These are phyloP conservation scores for Piper betle DNA, from an alignment of 164 flowering plant species.

Conservation along the genomic window DNA sequence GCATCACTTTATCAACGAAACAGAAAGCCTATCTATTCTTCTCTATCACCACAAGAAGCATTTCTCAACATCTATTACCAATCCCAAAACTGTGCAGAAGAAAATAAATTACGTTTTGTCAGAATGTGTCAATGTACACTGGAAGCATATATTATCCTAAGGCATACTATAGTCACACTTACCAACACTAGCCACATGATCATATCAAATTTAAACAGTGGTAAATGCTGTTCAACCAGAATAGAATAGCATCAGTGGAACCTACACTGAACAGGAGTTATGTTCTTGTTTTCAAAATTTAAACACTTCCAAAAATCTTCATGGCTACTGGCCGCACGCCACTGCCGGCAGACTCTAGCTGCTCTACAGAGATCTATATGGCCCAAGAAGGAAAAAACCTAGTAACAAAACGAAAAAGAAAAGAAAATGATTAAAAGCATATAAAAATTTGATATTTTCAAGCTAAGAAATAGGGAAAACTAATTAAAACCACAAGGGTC, in stretches of 20 bases:
- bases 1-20: neutral
- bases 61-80: too few species aligned
- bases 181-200: neutral
- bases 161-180: neutral
- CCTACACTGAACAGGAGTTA: conserved; percentile 67
- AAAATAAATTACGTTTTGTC: too few species aligned
- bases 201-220: neutral
- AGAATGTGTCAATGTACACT: too few species aligned
- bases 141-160: too few species aligned
- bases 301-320: conserved; percentile 93
- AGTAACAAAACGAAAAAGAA: conserved; percentile 4
- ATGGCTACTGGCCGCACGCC: conserved; percentile 89
- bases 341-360: conserved; percentile 88
- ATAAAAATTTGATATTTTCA: neutral
- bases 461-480: neutral
- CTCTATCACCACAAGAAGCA: too few species aligned
- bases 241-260: neutral
- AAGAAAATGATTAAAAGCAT: neutral
- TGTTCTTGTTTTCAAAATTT: conserved; percentile 62
- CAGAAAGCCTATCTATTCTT: too few species aligned
- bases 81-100: too few species aligned
- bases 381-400: conserved; percentile 95
- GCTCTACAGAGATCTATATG: conserved; percentile 68
- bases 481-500: neutral
- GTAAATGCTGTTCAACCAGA: neutral